Percentiles rank a stretch among this genome's conserved stretches.
Evolutionary conservation across 2,329 filamentous ascomycete genomes (phyloP).

Genomic region (Falciphora oryzae): DNA sequence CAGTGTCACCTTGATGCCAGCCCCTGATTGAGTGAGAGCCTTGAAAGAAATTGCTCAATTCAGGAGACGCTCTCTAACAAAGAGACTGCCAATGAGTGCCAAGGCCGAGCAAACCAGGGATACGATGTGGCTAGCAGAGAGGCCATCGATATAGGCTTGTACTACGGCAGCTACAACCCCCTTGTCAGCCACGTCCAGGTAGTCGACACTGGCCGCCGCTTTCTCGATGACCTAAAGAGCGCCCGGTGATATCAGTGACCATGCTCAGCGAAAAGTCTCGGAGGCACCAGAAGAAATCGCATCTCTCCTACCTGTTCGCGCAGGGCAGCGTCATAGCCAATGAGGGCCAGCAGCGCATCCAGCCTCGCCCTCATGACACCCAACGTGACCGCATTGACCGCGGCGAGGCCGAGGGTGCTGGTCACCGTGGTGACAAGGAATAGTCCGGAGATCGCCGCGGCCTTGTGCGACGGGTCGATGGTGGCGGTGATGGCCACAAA

Average conservation of each 20-base stretch:
- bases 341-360: conserved; percentile 14
- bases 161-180: conserved; percentile 15
- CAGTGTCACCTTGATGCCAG: no score
- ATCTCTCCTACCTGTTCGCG: conserved; percentile 18
- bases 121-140: conserved; percentile 9
- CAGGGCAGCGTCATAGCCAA: conserved; percentile 18
- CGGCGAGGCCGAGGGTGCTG: conserved; percentile 31
- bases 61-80: neutral
- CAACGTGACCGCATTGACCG: conserved; percentile 30
- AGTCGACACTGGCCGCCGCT: conserved; percentile 16
- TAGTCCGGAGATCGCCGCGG: conserved; percentile 35
- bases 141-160: conserved; percentile 15
- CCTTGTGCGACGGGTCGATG: conserved; percentile 31
- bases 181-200: conserved; percentile 12
- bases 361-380: conserved; percentile 19
- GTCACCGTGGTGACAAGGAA: conserved; percentile 32
- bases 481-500: conserved; percentile 38
- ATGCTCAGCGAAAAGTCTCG: neutral
- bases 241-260: neutral
- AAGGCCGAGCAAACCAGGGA: neutral
- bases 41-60: neutral
- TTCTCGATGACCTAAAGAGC: conserved; percentile 11
- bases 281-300: neutral
- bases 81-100: neutral
- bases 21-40: no score